Evolutionary conservation across 2,329 filamentous ascomycete species (phyloP), one percentile per base, ranked within the genome.

Genomic region (Cladosporium oxysporum): DNA sequence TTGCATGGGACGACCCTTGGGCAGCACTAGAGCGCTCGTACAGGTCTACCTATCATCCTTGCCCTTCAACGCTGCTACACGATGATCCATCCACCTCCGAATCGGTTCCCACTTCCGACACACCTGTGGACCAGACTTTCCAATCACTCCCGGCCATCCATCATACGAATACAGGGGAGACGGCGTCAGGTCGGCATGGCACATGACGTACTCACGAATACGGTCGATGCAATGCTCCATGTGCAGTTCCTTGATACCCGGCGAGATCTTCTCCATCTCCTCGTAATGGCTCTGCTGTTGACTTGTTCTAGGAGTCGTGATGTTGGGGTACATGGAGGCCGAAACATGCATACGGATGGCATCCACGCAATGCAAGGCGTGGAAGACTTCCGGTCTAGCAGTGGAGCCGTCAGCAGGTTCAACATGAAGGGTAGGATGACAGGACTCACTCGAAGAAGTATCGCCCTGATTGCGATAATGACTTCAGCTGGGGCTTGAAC

Each of bases 191-290:
- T 71, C 71, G n/a, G 49, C 65, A 35, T 69, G 62, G 62, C 71
- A 72, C 61, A 68, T 67, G 1, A 69, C 60, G 10, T 66, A 59
- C 60, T 72, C 70, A 11, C 71, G 64, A 1, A 72, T 50, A 52
- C 67, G 66, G 31, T 72, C 69, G n/a, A 72, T 57, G 37, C 71
- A 72, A 59, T 72, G 71, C 23, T 60, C 57, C 31, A 58, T 64
- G 55, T 69, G 68, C 37, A 62, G 35, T 26, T 23, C 47, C 12
- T 52, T 59, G 31, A 65, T 26, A 2, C 61, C 62, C 61, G 12
- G 52, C 8, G 52, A 57, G 10, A 57, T n/a, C 52, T 33, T 35
- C 29, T 57, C 52, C 1, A 57, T 29, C 10, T 57, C 14, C 1
- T 21, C 26, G 11, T 57, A 57, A n/a, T 57, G 52, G 14, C 29